These are phyloP conservation scores for Zopfia rhizophila DNA, from an alignment of 2,329 filamentous ascomycete genomes.

Conservation along the genomic window DNA sequence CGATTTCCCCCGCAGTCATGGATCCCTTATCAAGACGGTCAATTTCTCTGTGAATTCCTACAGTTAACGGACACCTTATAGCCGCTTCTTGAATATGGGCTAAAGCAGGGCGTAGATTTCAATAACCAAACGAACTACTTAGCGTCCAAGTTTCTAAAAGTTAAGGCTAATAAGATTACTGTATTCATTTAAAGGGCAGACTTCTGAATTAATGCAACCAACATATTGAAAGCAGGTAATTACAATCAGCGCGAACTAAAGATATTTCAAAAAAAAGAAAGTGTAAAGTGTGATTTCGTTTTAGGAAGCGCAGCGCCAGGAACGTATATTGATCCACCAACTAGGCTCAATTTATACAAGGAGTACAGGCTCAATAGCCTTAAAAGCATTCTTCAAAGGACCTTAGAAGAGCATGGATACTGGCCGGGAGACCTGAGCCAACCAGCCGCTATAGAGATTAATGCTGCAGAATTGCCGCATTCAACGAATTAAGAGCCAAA, in stretches of 20 bases:
- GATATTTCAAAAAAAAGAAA: no score
- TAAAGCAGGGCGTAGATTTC: no score
- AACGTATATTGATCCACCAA: background rate
- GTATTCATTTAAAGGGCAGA: background rate
- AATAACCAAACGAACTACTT: no score
- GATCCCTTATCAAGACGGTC: background rate
- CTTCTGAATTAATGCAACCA: conserved; percentile 2
- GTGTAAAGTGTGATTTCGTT: background rate
- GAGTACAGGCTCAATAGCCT: background rate
- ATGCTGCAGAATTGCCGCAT: no score
- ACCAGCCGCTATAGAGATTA: no score
- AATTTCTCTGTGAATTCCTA: conserved; percentile 2
- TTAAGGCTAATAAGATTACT: background rate
- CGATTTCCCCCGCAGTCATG: no score
- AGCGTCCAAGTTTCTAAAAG: background rate
- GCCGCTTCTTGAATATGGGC: background rate
- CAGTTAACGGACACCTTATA: background rate
- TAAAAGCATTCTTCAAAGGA: background rate
- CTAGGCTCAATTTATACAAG: conserved; percentile 1
- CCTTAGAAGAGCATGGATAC: conserved; percentile 1
- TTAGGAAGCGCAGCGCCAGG: background rate
- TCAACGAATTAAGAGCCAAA: no score
- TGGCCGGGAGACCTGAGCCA: background rate
- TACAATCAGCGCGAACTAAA: no score
- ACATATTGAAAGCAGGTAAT: background rate